phyloP scores from a whole-genome alignment of 2,329 filamentous ascomycete genomes.

The Fusarium torulosum region DNA sequence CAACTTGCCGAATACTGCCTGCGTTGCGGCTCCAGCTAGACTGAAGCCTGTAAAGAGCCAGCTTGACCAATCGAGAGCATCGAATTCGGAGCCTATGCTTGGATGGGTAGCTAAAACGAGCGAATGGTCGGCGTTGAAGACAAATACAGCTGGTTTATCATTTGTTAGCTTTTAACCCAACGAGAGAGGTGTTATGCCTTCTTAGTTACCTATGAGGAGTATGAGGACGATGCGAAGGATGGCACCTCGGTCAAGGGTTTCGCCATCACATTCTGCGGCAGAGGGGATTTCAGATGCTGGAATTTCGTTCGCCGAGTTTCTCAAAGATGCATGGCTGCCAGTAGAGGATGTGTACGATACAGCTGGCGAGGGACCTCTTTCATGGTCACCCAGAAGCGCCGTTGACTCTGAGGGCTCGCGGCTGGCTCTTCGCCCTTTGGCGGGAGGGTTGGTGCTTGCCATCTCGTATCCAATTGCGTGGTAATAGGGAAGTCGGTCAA shows the following conservation, averaged over 20 bases:
- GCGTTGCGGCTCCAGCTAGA: slow-evolving; percentile 50
- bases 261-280: not conserved
- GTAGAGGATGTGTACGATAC: not conserved
- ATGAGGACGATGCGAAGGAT: not conserved
- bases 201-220: not conserved
- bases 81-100: slow-evolving; percentile 71
- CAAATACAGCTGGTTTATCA: slow-evolving; percentile 60
- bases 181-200: too few relatives aligned
- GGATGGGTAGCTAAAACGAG: slow-evolving; percentile 76
- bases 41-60: slow-evolving; percentile 52
- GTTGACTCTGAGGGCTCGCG: not conserved
- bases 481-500: too few relatives aligned
- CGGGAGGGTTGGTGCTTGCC: too few relatives aligned
- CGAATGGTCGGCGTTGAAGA: slow-evolving; percentile 73
- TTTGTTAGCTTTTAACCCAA: too few relatives aligned
- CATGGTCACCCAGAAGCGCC: not conserved
- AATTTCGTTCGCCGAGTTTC: not conserved
- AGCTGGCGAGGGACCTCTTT: not conserved
- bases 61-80: slow-evolving; percentile 66
- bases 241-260: not conserved
- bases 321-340: not conserved
- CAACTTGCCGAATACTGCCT: slow-evolving; percentile 53
- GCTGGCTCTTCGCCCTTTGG: not conserved
- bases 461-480: too few relatives aligned
- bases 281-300: not conserved